Conservation (phyloP, 495 filamentous ascomycete species). For the Neurospora tetrasperma region DNA sequence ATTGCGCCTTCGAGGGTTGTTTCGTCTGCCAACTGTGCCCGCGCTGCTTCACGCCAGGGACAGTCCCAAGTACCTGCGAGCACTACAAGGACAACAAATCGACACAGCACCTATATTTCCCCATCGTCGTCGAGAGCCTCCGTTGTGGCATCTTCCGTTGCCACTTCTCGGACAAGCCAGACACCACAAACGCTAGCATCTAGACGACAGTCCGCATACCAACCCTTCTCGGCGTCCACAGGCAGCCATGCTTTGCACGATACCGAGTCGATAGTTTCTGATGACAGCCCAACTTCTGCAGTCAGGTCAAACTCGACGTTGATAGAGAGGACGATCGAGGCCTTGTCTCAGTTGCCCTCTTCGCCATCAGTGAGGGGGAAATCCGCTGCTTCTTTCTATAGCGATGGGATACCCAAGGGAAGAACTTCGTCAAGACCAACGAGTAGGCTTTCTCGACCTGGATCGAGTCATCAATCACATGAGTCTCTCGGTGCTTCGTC, state of each 20-base stretch:
- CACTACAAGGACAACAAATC: not conserved
- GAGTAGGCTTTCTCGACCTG: conserved; percentile 30
- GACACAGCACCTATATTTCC: not conserved
- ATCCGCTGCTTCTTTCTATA: conserved; percentile 29
- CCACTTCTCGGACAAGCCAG: not conserved
- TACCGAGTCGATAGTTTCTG: not conserved
- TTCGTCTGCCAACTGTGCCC: conserved; percentile 8
- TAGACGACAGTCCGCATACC: not conserved
- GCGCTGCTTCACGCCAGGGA: not conserved
- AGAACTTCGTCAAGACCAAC: conserved; percentile 26
- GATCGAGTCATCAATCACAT: conserved; percentile 37
- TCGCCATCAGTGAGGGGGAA: conserved; percentile 35
- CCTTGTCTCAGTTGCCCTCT: conserved; percentile 34
- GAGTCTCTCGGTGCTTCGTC: conserved; percentile 22
- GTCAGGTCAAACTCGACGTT: not conserved
- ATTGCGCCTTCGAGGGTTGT: conserved; percentile 9
- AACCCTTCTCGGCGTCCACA: not conserved
- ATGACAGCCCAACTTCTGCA: not conserved
- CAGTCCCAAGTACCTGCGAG: not conserved
- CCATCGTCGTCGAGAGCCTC: not conserved
- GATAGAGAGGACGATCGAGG: conserved; percentile 38
- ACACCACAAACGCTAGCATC: not conserved
- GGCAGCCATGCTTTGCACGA: not conserved
- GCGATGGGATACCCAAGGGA: conserved; percentile 5
- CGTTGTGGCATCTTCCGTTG: not conserved